Base-by-base conservation (phyloP, 805 yeast genomes). In the Candida parachauliodes region DNA sequence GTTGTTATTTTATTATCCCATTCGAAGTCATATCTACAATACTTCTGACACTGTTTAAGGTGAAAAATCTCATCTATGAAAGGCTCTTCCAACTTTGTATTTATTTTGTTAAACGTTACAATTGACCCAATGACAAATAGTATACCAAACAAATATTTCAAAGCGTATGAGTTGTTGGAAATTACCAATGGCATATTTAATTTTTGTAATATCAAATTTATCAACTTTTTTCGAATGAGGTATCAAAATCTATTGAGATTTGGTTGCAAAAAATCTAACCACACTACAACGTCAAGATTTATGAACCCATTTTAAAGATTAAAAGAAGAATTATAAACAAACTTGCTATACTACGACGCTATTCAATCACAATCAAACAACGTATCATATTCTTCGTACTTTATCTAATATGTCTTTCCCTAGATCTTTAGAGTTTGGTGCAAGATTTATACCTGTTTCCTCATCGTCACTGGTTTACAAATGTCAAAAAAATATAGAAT, bases 1-100 rank as follows among this genome's bases (percentile, higher is more conserved):
- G 98, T 93, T 2, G 98, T 91, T 54, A 93, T 88, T 54, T 91
- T 89, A 9, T 79, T 72, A 57, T 93, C 88, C 96, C 96, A 88
- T n/a, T 45, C 37, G 62, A 79, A 88, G 36, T 77, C 65, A 9
- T 82, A 83, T 1, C 55, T 47, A 42, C 87, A 74, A 52, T 83
- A 88, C 33, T 65, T 70, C 41, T 76, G 70, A 5, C 94, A 79
- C 66, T 93, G 98, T 6, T 79, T 77, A 16, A 86, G 69, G 55
- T 93, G 98, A 60, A 91, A 91, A 9, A 76, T 68, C 58, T 93
- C 98, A 62, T 93, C 96, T 52, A 77, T 72, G 48, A 63, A 68
- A 2, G 67, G 63, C n/a, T 47, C 40, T 20, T 43, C 41, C 25
- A 60, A 59, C n/a, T 39, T 42, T 3, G 26, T 18, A 40, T 53